Evolutionary conservation across 202 grass and related monocot genomes (phyloP).

Genomic region (Musa balbisiana): DNA sequence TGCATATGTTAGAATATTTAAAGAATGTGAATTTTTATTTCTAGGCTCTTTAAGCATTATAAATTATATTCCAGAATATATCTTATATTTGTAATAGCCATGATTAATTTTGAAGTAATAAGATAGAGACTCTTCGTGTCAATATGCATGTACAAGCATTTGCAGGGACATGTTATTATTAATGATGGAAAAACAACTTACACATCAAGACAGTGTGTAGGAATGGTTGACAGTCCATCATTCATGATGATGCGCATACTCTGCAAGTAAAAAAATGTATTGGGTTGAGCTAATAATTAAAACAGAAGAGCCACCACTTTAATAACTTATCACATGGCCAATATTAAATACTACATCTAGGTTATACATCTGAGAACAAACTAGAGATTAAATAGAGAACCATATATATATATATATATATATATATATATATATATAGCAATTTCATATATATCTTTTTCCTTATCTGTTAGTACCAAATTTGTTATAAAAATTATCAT

Average conservation of each 20-base stretch:
- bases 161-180: neutral
- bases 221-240: slow-evolving; percentile 84
- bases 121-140: neutral
- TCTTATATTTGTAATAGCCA: no score
- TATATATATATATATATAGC: no score
- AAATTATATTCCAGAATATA: no score
- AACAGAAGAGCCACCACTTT: neutral
- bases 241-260: slow-evolving; percentile 97
- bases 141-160: neutral
- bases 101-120: neutral
- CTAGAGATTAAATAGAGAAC: no score
- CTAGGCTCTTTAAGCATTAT: no score
- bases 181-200: slow-evolving; percentile 34
- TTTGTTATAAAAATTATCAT: no score
- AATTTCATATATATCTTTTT: no score
- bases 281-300: slow-evolving; percentile 21
- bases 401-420: no score
- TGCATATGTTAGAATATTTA: neutral
- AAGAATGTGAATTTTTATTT: neutral
- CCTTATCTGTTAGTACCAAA: no score
- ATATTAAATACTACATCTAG: neutral
- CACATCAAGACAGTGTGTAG: slow-evolving; percentile 74
- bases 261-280: slow-evolving; percentile 45
- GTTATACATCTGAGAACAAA: no score
- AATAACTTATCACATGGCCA: neutral